Base-by-base conservation (phyloP, 176 grass and related monocot genomes). In the Panicum miliaceum region DNA sequence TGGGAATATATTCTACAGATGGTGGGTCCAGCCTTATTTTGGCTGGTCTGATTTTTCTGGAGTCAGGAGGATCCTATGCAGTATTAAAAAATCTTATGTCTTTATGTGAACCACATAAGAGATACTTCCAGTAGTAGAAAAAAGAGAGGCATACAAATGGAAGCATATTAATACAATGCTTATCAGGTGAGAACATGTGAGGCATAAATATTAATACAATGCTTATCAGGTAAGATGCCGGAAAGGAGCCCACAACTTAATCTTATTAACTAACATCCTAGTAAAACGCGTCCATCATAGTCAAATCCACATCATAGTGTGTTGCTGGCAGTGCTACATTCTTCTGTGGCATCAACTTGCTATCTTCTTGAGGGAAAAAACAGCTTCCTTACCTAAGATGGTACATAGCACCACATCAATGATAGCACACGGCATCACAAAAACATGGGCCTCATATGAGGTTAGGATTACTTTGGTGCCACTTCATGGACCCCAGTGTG, bases 1-100 rank as follows among this genome's bases (percentile, higher is more conserved):
- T 57, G 29, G 40, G 71, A 67, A 86, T 79, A 77, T 86, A 82
- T 90, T 78, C 79, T 15, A 47, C 70, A 46, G 87, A 34, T 68
- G 40, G 77, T 81, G 87, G 82, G 87, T 15, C 76, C 81, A 5
- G 50, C 11, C 27, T 67, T 48, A 50, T 66, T 85, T 81, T 85
- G 81, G 61, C 61, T 52, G 32, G 32, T 51, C 19, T 59, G 52
- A 14, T 12, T 81, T 84, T 64, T 51, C 13, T 67, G 26, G 60
- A 85, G 19, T 27, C 36, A 61, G 70, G 22, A 23, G 79, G 51
- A 81, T 42, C 82, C 41, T 50, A 80, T 81, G 68, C 68, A 51
- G 62, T 42, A 41, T 36, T 62, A 18, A 1, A 75, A 63, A 81
- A 46, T 20, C 48, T 10, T 15, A 46, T 47, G 13, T 34, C 4